Base-by-base conservation (phyloP, 176 grass and related monocot species). In the Juncus effusus region DNA sequence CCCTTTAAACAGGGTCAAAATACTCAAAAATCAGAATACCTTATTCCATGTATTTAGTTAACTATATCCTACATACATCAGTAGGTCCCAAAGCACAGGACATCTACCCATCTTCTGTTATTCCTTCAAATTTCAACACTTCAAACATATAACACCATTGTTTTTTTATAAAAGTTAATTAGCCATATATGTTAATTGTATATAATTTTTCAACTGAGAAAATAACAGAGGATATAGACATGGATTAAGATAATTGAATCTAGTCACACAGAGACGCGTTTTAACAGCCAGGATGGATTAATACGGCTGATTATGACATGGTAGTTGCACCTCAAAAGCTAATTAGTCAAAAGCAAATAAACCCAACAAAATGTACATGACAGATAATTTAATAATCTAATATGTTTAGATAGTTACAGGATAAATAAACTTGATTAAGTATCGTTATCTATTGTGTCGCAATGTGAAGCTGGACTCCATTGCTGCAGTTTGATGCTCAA, bases 201-300 rank as follows among this genome's bases (percentile, higher is more conserved):
- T 36, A n/a, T 37, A 6, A 8, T 16, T 51, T 5, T 42, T 70
- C 19, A 36, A 63, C 55, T 12, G 37, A 61, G 4, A 47, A 36
- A 44, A 64, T 62, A 14, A 51, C 65, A 60, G 41, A 61, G 52
- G 65, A 67, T 38, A 12, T n/a, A 2, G 45, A 62, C 8, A 40
- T 11, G 41, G 65, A 53, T 54, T 28, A 37, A 73, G 51, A 35
- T 84, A 61, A 61, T 37, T 65, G 10, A 42, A 14, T 42, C 28
- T 50, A 78, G 65, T 73, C 54, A 67, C 45, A 75, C 16, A 3
- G 68, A 13, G 36, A 86, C 87, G 87, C 87, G 83, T 82, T 83
- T 90, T 80, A 70, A 83, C 87, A 90, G 87, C 83, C 67, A 77
- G 79, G 82, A 77, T 76, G 37, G 10, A 53, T 38, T 52, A 67